Percentiles rank a stretch among this genome's conserved stretches.
phyloP scores from a whole-genome alignment of 768 basidiomycete genomes.

The Trichaptum fuscoviolaceum region DNA sequence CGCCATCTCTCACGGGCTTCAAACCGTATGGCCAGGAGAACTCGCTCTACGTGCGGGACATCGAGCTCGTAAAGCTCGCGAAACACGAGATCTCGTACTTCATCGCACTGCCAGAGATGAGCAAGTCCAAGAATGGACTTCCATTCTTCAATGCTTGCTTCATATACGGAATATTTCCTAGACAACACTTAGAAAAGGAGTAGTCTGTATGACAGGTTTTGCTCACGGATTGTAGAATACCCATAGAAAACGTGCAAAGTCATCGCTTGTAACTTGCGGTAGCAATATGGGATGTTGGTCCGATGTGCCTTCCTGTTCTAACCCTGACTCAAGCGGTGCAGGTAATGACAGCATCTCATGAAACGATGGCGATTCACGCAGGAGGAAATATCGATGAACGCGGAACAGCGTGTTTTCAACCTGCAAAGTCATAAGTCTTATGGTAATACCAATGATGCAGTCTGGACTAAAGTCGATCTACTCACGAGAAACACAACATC shows the following conservation, averaged over 20 bases:
- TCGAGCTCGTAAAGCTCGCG: too few relatives aligned
- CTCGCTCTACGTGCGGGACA: too few relatives aligned
- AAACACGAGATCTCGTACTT: too few relatives aligned
- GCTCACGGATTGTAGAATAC: conserved; percentile 53
- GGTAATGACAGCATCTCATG: conserved; percentile 28
- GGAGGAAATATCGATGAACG: conserved; percentile 58
- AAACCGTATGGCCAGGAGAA: too few relatives aligned
- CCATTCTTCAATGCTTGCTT: conserved; percentile 38
- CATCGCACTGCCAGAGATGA: too few relatives aligned
- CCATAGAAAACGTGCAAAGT: conserved; percentile 47
- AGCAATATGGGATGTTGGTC: conserved; percentile 40
- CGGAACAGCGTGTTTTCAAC: conserved; percentile 52
- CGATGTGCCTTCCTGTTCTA: conserved; percentile 29
- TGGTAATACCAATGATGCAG: too few relatives aligned
- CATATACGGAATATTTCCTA: conserved; percentile 54
- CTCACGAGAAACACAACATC: conserved; percentile 49
- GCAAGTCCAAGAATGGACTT: too few relatives aligned
- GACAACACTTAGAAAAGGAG: neutral
- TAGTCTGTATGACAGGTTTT: conserved; percentile 2
- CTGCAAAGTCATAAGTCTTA: conserved; percentile 30
- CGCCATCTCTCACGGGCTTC: too few relatives aligned
- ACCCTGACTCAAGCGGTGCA: conserved; percentile 26
- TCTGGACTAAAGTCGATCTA: too few relatives aligned
- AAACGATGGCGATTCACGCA: conserved; percentile 53
- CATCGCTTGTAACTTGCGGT: conserved; percentile 29